phyloP scores from a whole-genome alignment of 805 yeast genomes.

The Pichia kluyveri region DNA sequence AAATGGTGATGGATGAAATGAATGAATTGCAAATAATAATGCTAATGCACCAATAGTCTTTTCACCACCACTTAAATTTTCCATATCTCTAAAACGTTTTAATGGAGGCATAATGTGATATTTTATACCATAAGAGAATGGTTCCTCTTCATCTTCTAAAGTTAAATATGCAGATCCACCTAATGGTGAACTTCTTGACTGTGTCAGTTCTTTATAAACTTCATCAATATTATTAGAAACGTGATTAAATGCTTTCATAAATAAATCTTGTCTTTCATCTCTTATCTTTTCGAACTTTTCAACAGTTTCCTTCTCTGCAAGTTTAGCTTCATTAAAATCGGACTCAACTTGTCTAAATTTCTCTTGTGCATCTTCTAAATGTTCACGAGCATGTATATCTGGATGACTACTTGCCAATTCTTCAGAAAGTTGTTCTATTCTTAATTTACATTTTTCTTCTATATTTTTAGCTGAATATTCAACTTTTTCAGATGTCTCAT shows the following conservation, averaged over 20 bases:
- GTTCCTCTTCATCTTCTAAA: constrained; percentile 83
- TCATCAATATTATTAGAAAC: constrained; percentile 63
- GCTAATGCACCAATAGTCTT: constrained; percentile 96
- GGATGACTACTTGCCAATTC: constrained; percentile 54
- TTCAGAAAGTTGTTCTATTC: constrained; percentile 26
- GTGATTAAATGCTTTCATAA: constrained; percentile 68
- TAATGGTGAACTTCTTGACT: constrained; percentile 55
- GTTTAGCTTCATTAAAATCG: constrained; percentile 56
- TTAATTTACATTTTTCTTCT: constrained; percentile 21
- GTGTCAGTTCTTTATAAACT: constrained; percentile 81
- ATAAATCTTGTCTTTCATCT: constrained; percentile 47
- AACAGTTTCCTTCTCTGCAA: constrained; percentile 44
- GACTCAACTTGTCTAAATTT: constrained; percentile 52
- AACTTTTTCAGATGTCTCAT: constrained; percentile 32
- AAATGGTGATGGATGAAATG: constrained; percentile 89
- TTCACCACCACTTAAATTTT: constrained; percentile 90
- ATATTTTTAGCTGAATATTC: not conserved
- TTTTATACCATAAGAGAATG: constrained; percentile 72
- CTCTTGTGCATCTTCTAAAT: constrained; percentile 59
- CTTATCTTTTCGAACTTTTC: constrained; percentile 53
- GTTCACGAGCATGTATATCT: constrained; percentile 71
- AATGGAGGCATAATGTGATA: constrained; percentile 96
- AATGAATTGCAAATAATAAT: constrained; percentile 80
- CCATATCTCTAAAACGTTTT: constrained; percentile 90
- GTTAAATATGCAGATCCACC: constrained; percentile 94